Base-by-base conservation (phyloP, 495 filamentous ascomycete species). In the Penicillium paxilli region DNA sequence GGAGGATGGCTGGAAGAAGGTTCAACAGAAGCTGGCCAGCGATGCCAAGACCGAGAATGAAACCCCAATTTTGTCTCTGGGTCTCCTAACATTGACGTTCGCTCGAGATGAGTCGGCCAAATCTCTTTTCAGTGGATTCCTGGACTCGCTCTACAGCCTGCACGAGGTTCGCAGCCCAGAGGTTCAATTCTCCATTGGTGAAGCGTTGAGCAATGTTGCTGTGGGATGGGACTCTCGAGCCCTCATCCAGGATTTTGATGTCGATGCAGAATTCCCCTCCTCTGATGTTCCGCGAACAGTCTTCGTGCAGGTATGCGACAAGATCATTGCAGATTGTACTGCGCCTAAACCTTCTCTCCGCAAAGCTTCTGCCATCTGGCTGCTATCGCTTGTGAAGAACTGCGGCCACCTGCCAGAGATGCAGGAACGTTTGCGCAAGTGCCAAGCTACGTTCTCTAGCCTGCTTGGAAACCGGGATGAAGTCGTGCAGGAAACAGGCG, bases 401-500 rank as follows among this genome's bases (percentile, higher is more conserved):
- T 96, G 92, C 67, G 91, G 90, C 0, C 81, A 92, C 53, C 72
- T 87, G 16, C 67, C 73, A 19, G 82, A 89, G 54, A 77, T 96
- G 35, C 88, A 94, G 64, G 70, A 74, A 4, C 81, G 84, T 10
- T 71, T 98, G 50, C 79, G 87, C 52, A 80, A 89, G 56, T 94
- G 88, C 66, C 94, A 98, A 69, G 82, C 75, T 46, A 90, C 89
- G 4, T 98, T 98, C 69, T 88, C 92, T 72, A 77, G 85, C 14
- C 83, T 96, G n/a, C 80, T 98, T 26, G 83, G 85, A 11, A 91
- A 95, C 63, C 80, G 92, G 17, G 94, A 98, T 54, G 90, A 96
- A 64, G 80, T 97, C 40, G 91, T 97, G 6, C 94, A 97, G 67
- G 94, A 98, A 67, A 91, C 92, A 2, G 94, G 95, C 2, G 93